Conservation (phyloP, 2,329 filamentous ascomycete species). For the Cladobotryum protrusum region DNA sequence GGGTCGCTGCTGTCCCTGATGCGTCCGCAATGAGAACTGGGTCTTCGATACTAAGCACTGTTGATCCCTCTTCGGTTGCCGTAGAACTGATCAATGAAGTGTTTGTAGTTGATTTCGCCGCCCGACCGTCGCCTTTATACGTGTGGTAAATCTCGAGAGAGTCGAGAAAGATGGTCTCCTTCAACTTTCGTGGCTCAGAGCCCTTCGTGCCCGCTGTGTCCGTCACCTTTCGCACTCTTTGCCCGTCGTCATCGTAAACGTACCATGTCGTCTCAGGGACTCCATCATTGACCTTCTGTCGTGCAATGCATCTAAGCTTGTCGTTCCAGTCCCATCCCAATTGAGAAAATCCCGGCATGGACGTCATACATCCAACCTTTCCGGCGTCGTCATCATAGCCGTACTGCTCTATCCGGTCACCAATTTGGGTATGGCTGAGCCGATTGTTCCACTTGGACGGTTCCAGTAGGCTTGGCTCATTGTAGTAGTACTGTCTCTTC, state of each 20-base stretch:
- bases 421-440: too few relatives aligned
- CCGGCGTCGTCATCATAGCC: too few relatives aligned
- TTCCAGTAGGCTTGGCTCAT: too few relatives aligned
- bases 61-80: too few relatives aligned
- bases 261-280: slow-evolving; percentile 19
- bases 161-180: slow-evolving; percentile 7
- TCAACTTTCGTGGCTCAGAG: slow-evolving; percentile 20
- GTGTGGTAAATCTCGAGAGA: background rate
- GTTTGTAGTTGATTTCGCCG: too few relatives aligned
- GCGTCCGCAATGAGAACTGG: background rate
- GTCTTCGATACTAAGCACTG: too few relatives aligned
- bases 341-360: too few relatives aligned
- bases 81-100: too few relatives aligned
- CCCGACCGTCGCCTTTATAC: background rate
- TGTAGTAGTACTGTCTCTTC: too few relatives aligned
- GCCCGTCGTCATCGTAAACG: slow-evolving; percentile 16
- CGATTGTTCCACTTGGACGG: too few relatives aligned
- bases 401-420: too few relatives aligned
- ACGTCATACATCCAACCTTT: too few relatives aligned
- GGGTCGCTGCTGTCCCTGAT: background rate
- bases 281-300: background rate
- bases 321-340: slow-evolving; percentile 1
- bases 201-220: slow-evolving; percentile 14
- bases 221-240: slow-evolving; percentile 20
- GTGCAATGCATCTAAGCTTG: background rate